phyloP scores from a whole-genome alignment of 2,329 filamentous ascomycete species.

The Orbilia blumenaviensis region DNA sequence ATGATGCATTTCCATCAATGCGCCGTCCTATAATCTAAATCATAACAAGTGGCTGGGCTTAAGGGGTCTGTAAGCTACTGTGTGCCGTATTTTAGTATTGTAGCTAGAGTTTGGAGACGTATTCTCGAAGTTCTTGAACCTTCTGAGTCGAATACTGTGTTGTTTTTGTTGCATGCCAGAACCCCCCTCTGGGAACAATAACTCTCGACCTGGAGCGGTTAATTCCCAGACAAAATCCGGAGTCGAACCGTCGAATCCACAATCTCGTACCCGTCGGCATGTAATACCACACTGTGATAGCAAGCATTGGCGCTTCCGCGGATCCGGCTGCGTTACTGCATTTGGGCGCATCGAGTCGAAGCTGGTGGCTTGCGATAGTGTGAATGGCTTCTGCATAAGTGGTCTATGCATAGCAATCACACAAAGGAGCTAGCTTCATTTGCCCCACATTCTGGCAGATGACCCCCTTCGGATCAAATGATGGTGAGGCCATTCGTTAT shows the following conservation, averaged over 20 bases:
- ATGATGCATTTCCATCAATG: no score
- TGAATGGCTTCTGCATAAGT: slow-evolving; percentile 36
- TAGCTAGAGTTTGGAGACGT: not conserved
- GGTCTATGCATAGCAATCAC: slow-evolving; percentile 49
- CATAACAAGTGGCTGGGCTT: not conserved
- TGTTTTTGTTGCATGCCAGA: slow-evolving; percentile 14
- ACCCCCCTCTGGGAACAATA: not conserved
- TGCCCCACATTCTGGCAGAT: slow-evolving; percentile 53
- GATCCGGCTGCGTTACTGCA: slow-evolving; percentile 48
- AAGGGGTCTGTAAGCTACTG: not conserved
- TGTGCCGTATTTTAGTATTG: not conserved
- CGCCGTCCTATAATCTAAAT: not conserved
- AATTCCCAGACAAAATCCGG: slow-evolving; percentile 4
- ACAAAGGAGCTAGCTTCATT: slow-evolving; percentile 8
- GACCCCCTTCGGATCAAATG: slow-evolving; percentile 22
- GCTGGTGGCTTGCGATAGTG: slow-evolving; percentile 38
- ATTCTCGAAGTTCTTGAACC: not conserved
- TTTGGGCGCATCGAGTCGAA: slow-evolving; percentile 23
- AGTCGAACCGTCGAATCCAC: slow-evolving; percentile 5
- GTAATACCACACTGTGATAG: slow-evolving; percentile 31
- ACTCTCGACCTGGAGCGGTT: slow-evolving; percentile 2
- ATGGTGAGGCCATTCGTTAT: slow-evolving; percentile 14
- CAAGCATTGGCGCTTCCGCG: slow-evolving; percentile 39
- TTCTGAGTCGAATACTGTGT: not conserved
- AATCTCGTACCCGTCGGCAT: slow-evolving; percentile 13